These are phyloP conservation scores for Physaria fendleri DNA, from an alignment of 345 rosid species.

Conservation along the genomic window DNA sequence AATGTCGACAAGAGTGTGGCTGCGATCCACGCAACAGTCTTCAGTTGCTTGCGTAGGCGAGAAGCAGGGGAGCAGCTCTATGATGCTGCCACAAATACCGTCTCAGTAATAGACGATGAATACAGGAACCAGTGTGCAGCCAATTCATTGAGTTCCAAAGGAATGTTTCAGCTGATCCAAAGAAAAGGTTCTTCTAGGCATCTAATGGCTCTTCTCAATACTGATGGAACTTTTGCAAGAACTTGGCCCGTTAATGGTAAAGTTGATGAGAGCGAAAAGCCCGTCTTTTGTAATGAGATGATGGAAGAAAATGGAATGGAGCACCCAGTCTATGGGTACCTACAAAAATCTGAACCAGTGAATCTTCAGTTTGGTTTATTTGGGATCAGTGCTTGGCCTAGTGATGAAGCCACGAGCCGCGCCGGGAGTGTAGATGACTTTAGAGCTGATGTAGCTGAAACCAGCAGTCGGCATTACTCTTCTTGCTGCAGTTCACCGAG, in stretches of 20 bases:
- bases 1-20: conserved; percentile 98
- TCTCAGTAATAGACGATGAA: conserved; percentile 75
- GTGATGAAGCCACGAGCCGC: conserved; percentile 86
- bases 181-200: conserved; percentile 94
- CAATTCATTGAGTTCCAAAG: conserved; percentile 87
- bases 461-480: conserved; percentile 70
- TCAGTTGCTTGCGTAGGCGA: conserved; percentile 87
- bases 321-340: conserved; percentile 71
- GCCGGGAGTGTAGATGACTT: conserved; percentile 91
- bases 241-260: conserved; percentile 81
- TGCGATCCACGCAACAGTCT: conserved; percentile 92
- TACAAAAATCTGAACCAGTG: conserved; percentile 83
- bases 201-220: conserved; percentile 94
- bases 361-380: conserved; percentile 93
- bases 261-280: conserved; percentile 48
- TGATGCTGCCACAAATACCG: conserved; percentile 74
- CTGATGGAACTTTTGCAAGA: conserved; percentile 88
- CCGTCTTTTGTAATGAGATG: conserved; percentile 32
- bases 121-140: conserved; percentile 91
- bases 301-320: conserved; percentile 40
- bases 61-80: conserved; percentile 85
- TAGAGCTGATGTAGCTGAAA: conserved; percentile 69
- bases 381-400: conserved; percentile 99
- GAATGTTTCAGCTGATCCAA: conserved; percentile 95
- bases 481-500: conserved; percentile 99